Base-by-base conservation (phyloP, 2,329 filamentous ascomycete species). In the Aspergillus novoparasiticus region DNA sequence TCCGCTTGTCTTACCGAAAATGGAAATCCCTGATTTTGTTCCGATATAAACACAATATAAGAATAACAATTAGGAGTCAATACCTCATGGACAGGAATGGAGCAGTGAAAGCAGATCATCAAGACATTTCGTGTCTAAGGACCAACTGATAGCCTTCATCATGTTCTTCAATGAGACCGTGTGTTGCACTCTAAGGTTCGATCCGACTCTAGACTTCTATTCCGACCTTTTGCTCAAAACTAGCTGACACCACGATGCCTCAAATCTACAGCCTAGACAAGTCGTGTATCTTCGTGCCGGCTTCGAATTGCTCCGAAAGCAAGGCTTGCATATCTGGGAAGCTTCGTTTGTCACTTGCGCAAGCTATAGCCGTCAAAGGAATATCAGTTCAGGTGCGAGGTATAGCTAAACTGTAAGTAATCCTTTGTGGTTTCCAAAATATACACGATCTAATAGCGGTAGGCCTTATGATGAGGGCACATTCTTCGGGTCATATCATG, bases 371-470 rank as follows among this genome's bases (percentile, higher is more conserved):
- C 1, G 46, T 69, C 45, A 68, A 66, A 56, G 41, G 62, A 14
- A 71, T 71, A 23, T 60, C 50, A 45, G 64, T 69, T 6, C 53
- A 58, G 21, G 34, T 71, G 11, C 41, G 61, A 39, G 69, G 69
- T n/a, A 61, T 26, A 21, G 48, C 66, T 14, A 61, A 64, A 36
- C 46, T 68, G 69, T 71, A 9, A 57, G 69, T 45, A 30, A 10
- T 39, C 12, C 19, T 32, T 5, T 12, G n/a, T 11, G 1, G 5
- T 19, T 43, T 19, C 14, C 39, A 8, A 19, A 4, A 16, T 8
- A 32, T 23, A 23, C 12, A 9, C 2, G 30, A 28, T 21, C 58
- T 56, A 48, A 60, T 28, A 8, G 51, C 0, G 6, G 26, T 21
- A 11, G 32, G 39, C 60, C 54, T 43, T 46, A n/a, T 30, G 23